A percentile compares a stretch with the other conserved stretches of the same genome.
Conservation (phyloP, 1,284 basidiomycete genomes). For the Anthracocystis setariae region DNA sequence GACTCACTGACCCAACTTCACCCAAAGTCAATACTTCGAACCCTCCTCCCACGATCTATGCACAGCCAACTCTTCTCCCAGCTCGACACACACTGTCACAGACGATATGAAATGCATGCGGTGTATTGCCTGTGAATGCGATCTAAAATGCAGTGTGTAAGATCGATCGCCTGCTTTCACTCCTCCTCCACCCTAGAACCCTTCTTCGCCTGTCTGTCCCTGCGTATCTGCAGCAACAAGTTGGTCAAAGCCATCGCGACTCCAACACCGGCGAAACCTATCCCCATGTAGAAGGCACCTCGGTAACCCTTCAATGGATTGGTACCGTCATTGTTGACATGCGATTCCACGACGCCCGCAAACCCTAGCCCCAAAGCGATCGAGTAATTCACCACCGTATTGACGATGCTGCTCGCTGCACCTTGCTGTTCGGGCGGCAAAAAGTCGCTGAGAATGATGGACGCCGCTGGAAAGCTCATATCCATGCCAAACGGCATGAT, state of each 20-base stretch:
- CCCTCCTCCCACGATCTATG: no score
- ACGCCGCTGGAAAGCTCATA: conserved; percentile 48
- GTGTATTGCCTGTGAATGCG: no score
- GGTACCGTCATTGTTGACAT: conserved; percentile 40
- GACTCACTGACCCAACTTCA: no score
- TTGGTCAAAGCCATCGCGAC: conserved; percentile 34
- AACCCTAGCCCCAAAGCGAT: conserved; percentile 57
- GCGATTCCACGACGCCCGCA: conserved; percentile 52
- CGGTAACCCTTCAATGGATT: conserved; percentile 31
- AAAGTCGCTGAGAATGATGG: conserved; percentile 48
- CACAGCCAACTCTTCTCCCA: no score
- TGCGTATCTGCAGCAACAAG: conserved; percentile 18
- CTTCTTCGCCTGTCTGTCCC: background rate
- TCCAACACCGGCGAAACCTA: conserved; percentile 36
- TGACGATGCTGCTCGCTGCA: conserved; percentile 53
- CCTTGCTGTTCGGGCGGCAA: conserved; percentile 51
- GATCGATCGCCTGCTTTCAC: background rate
- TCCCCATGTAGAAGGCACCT: conserved; percentile 47
- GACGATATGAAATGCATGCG: no score
- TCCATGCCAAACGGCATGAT: conserved; percentile 58
- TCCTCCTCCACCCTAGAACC: background rate
- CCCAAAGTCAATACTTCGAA: no score
- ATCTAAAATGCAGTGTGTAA: no score
- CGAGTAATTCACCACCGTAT: conserved; percentile 57
- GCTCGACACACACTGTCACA: no score